Percentiles rank a stretch among this genome's conserved stretches.
Conservation (phyloP, 75 land plant species). For the Adiantum capillusveneris region DNA sequence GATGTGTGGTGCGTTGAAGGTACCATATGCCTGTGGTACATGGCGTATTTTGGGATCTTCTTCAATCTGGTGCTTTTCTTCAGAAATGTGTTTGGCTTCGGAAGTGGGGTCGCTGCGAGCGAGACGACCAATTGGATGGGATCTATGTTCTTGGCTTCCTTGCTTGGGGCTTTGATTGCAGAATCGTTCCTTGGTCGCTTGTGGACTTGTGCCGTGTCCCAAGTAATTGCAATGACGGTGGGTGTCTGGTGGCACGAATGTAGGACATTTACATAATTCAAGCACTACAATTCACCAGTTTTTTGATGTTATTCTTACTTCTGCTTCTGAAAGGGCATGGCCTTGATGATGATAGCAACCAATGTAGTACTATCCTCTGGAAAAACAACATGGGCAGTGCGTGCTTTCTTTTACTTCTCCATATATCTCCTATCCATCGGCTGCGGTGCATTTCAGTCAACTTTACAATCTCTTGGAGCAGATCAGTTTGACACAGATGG, state of each 20-base stretch:
- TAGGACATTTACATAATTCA: no score
- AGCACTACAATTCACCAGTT: no score
- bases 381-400: neutral
- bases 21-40: constrained; percentile 6
- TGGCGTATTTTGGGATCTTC: constrained; percentile 58
- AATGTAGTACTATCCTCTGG: neutral
- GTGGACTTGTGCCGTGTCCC: constrained; percentile 62
- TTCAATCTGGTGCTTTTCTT: constrained; percentile 68
- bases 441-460: constrained; percentile 17
- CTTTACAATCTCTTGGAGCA: constrained; percentile 22
- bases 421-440: constrained; percentile 23
- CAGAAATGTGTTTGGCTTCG: constrained; percentile 46
- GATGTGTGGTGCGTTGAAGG: neutral
- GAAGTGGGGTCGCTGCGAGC: constrained; percentile 60
- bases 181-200: constrained; percentile 74
- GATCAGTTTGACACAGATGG: constrained; percentile 33
- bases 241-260: constrained; percentile 8
- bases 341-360: constrained; percentile 4
- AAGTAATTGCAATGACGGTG: constrained; percentile 37
- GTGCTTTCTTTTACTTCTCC: constrained; percentile 18
- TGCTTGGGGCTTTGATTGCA: constrained; percentile 75
- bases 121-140: constrained; percentile 73
- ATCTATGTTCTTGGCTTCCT: constrained; percentile 53
- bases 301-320: no score
- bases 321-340: constrained; percentile 1